These are phyloP conservation scores for Luvunga scandens DNA, from an alignment of 345 rosid genomes.

Conservation along the genomic window DNA sequence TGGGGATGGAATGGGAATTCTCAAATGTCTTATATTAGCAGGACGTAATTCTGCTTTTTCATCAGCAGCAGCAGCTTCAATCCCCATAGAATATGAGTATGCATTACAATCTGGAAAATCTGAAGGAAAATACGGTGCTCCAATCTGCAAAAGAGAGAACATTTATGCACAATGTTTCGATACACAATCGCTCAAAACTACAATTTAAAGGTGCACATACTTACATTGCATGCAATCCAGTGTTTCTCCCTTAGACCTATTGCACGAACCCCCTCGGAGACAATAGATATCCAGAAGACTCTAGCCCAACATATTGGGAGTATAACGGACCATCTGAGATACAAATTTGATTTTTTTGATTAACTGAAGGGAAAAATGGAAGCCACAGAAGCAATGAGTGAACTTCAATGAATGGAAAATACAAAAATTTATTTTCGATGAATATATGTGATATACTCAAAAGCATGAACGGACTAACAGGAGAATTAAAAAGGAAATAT, in stretches of 20 bases:
- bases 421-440: not conserved
- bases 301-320: constrained; percentile 80
- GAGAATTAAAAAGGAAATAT: constrained; percentile 9
- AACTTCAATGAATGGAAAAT: not conserved
- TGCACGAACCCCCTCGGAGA: constrained; percentile 71
- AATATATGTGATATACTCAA: not conserved
- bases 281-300: constrained; percentile 63
- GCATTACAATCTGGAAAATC: constrained; percentile 87
- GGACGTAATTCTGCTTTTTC: constrained; percentile 49
- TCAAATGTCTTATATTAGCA: constrained; percentile 53
- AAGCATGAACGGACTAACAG: not conserved
- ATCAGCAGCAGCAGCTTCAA: constrained; percentile 45
- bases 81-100: constrained; percentile 49
- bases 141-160: constrained; percentile 43
- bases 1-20: constrained; percentile 66
- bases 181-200: constrained; percentile 1
- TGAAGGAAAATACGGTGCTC: constrained; percentile 71
- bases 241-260: constrained; percentile 84
- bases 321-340: constrained; percentile 79
- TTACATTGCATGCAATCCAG: constrained; percentile 81
- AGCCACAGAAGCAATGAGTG: not conserved
- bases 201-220: constrained; percentile 15
- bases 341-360: constrained; percentile 2
- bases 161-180: constrained; percentile 9
- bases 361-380: not conserved